phyloP scores from a whole-genome alignment of 2,329 filamentous ascomycete species.

The Helicocarpus griseus region DNA sequence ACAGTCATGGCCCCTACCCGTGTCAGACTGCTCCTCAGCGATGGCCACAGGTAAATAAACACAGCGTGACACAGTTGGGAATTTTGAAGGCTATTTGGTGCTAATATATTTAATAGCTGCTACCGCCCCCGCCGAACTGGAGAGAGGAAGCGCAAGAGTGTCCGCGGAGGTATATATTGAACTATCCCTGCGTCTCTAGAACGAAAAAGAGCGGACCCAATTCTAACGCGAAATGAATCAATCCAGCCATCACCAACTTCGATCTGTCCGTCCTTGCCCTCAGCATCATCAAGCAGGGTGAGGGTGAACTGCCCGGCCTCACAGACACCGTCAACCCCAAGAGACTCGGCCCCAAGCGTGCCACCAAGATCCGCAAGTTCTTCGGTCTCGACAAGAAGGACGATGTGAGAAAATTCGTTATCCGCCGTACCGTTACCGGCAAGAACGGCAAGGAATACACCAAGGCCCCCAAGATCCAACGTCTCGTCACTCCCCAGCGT shows the following conservation, averaged over 20 bases:
- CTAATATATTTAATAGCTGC: conserved; percentile 48
- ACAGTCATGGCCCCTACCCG: conserved; percentile 81
- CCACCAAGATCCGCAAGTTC: conserved; percentile 99
- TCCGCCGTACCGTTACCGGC: conserved; percentile 93
- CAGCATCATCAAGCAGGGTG: conserved; percentile 95
- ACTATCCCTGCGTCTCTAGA: not conserved
- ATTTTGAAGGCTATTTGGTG: not conserved
- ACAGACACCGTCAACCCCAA: conserved; percentile 98
- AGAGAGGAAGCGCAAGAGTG: conserved; percentile 99
- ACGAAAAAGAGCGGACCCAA: not conserved
- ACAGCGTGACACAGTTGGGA: not conserved
- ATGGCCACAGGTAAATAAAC: conserved; percentile 61
- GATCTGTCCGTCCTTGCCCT: conserved; percentile 94
- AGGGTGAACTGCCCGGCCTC: conserved; percentile 83
- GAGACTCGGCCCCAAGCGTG: conserved; percentile 98
- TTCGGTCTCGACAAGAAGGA: conserved; percentile 99
- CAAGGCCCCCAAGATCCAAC: conserved; percentile 99
- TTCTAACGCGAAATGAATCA: conserved; percentile 4
- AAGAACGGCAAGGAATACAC: conserved; percentile 96
- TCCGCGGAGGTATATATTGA: conserved; percentile 58
- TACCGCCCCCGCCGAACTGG: conserved; percentile 96
- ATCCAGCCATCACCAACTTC: conserved; percentile 80
- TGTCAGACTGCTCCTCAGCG: conserved; percentile 91
- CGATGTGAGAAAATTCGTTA: conserved; percentile 99
- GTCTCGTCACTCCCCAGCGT: conserved; percentile 97